A percentile compares a stretch with the other conserved stretches of the same genome.
These are phyloP conservation scores for Orbilia quercus DNA, from an alignment of 2,329 filamentous ascomycete species.

Conservation along the genomic window DNA sequence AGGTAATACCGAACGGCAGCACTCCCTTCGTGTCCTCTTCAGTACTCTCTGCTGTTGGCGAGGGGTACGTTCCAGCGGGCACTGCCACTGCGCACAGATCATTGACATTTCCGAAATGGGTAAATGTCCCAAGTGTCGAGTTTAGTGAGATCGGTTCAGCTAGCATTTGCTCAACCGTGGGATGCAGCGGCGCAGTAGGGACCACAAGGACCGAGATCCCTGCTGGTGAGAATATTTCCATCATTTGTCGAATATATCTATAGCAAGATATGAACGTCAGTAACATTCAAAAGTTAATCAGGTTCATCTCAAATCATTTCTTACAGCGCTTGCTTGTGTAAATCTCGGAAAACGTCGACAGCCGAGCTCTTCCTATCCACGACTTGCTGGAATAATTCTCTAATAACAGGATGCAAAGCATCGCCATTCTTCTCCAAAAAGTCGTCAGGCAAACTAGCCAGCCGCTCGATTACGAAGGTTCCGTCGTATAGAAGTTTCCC, in stretches of 20 bases:
- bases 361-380: constrained; percentile 63
- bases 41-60: constrained; percentile 54
- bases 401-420: constrained; percentile 67
- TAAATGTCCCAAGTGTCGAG: constrained; percentile 69
- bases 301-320: constrained; percentile 27
- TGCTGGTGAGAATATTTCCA: constrained; percentile 63
- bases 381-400: constrained; percentile 65
- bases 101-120: constrained; percentile 72
- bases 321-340: constrained; percentile 64
- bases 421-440: constrained; percentile 61
- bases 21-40: constrained; percentile 41
- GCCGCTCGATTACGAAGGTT: constrained; percentile 70
- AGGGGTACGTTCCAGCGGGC: constrained; percentile 65
- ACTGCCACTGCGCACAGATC: constrained; percentile 69
- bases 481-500: constrained; percentile 70
- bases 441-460: constrained; percentile 65
- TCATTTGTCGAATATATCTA: constrained; percentile 64
- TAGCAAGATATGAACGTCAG: not conserved
- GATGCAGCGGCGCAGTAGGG: constrained; percentile 69
- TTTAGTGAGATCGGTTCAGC: constrained; percentile 69
- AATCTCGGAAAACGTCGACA: constrained; percentile 67
- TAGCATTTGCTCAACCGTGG: constrained; percentile 67
- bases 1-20: constrained; percentile 66
- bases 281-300: too few species aligned
- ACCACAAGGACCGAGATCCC: constrained; percentile 68